Evolutionary conservation across 805 yeast genomes (phyloP), one percentile per base, ranked within the genome.

Genomic region (Torulaspora franciscae): DNA sequence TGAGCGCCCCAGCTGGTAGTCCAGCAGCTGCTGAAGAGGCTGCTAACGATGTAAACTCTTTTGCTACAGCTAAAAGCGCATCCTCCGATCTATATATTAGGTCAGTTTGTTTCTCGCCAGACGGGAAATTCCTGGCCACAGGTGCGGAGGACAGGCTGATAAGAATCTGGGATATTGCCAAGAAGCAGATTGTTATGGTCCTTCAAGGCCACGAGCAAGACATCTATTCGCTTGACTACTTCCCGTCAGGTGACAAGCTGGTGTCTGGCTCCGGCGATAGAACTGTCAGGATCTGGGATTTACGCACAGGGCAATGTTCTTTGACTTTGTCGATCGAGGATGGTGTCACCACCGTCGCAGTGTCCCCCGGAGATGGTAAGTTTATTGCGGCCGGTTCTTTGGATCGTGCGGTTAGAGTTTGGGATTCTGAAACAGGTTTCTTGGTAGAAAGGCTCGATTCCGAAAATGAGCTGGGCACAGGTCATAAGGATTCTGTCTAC

Each of bases 301-400:
- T 90, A 62, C 58, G 85, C 56, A 77, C 88, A 32, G 93, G 95
- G 19, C 89, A 86, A 69, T 87, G 96, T 65, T 81, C 89, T 17
- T 74, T 89, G 60, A 89, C 96, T 37, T 74, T 91, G 54, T 79
- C 89, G 13, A 90, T 91, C 58, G 97, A 91, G 68, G 98, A 91
- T 65, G 99, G 99, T 56, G 98, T 91, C 43, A 91, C 99, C 45
- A 91, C 99, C 0, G 97, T 91, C 37, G 96, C 97, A 15, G 91
- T 91, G 33, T 86, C 96, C 7, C 97, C 97, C 40, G 59, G 60
- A 17, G 95, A 91, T 66, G 96, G 97, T 32, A 80, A 83, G 56
- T 79, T 81, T 57, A 88, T 93, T 58, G 98, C 97, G 32, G 98
- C 97, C 13, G 99, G 99, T 40, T 85, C 95, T 28, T 77, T 91